Evolutionary conservation across 2,329 filamentous ascomycete species (phyloP), one percentile per base, ranked within the genome.

Genomic region (Colletotrichum sp.): DNA sequence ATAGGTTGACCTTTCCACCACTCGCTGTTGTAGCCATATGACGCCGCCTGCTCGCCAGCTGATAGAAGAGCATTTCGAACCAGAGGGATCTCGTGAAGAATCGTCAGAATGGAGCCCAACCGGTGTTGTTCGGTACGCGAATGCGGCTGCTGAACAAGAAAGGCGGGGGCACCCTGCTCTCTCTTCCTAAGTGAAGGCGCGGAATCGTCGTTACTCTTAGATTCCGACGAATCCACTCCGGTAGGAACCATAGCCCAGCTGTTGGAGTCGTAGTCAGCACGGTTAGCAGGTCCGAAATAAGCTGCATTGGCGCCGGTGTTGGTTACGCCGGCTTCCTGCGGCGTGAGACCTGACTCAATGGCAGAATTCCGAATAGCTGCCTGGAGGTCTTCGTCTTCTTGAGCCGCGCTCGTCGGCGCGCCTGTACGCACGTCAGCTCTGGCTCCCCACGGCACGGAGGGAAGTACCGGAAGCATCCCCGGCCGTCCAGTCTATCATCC

Each of bases 1-100:
- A 93, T 92, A 10, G 85, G 81, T 63, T 88, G 85, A 5, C 92
- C 92, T 77, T 87, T 89, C 92, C 92, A 93, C 92, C 92, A 93
- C 75, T 91, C 88, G 15, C 84, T 84, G 77, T 90, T 87, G 78
- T 89, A 86, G 1, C 91, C 91, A 77, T 93, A 93, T 38, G 84
- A 87, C 2, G 83, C 79, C 4, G 86, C 83, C 7, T 86, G 81
- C 5, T 80, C 70, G 3, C 87, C 87, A 12, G 82, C 84, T 28
- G 83, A 81, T 4, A 93, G 85, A 15, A 93, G 83, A 4, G 88
- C 83, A 77, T 93, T 92, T 68, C 91, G 87, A 1, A 87, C 87
- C 1, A 91, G 82, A 2, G 92, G 92, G 28, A 93, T 93, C 71
- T 89, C 86, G 79, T 93, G 90, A 52, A 91, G 86, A 9, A 93